Base-by-base conservation (phyloP, 2,329 filamentous ascomycete species). In the Curvularia sp. region DNA sequence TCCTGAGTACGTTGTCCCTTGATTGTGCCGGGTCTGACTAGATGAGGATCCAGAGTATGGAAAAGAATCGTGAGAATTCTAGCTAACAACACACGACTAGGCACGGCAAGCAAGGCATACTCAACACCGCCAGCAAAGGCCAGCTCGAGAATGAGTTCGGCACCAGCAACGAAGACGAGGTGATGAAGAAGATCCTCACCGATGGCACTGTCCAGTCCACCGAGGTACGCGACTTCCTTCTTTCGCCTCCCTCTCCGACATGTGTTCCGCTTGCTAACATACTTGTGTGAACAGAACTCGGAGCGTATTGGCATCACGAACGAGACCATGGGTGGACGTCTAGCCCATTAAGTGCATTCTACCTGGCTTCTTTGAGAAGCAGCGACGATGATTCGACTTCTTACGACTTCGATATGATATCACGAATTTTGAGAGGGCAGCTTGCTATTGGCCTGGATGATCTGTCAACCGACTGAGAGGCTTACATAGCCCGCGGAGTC, bases 81-180 rank as follows among this genome's bases (percentile, higher is more conserved):
- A 21, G 9, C 34, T 49, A 23, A 49, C 23, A 21, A 25, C 28
- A 8, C 21, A 36, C n/a, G 12, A 28, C 15, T 5, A 96, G 93
- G 78, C 93, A 97, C 77, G 94, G 94, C 65, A 87, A 86, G 43
- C 92, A 97, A 77, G 94, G 94, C 55, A 85, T 88, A 58, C 82
- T 90, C 42, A 90, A 97, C 73, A 80, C 81, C 9, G 93, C 93
- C 8, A 90, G 91, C 68, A 91, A 96, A 66, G 79, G 82, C 42
- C 83, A 83, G 46, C 83, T 99, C 4, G 89, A 95, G 73, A 89
- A 88, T 67, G 93, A 98, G 80, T 99, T 99, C 69, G 92, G 91
- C 67, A 94, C 92, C 13, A 80, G 83, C 68, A 83, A 88, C 53
- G 89, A 92, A 23, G 93, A 97, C 7, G 90, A 94, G 0, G 88